Evolutionary conservation across 139 green algal genomes (phyloP), one percentile per base, ranked within the genome.

Genomic region (Closterium sp.): DNA sequence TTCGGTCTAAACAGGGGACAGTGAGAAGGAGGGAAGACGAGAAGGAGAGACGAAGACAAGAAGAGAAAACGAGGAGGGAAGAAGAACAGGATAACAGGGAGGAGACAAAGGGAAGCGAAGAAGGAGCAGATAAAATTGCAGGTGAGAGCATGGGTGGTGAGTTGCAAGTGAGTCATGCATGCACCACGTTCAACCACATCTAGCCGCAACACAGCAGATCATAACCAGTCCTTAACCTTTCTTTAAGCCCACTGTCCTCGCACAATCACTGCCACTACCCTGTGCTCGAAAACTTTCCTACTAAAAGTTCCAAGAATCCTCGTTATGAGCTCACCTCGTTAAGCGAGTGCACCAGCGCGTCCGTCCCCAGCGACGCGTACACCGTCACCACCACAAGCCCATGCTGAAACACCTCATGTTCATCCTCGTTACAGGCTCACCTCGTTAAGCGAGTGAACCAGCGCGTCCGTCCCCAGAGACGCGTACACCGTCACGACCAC

Each of bases 321-420:
- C 45, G 45, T 70, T 70, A 70, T 19, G 10, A 9, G 4, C 84
- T 31, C 34, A 94, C 91, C 92, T 94, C 92, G 85, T 94, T 94
- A 10, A 94, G 34, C 17, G 91, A 92, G 85, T 94, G 92, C 24
- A 94, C 45, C 7, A 94, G 91, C 17, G 91, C 92, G 29, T 94
- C 92, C 31, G 95, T 93, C 11, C 92, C 92, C 29, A 94, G 92
- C 31, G 92, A 95, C n/a, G 92, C 92, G 92, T 94, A 94, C 21
- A 94, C 92, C 30, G 92, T 94, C 29, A 94, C 92, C 31, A 94
- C 92, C 27, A 70, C 42, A 2, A 93, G 24, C 28, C 4, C 90
- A 7, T 92, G 88, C 19, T 90, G 91, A 88, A 89, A 89, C 89
- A 62, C 50, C 32, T 42, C 92, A 2, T 17, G 10, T 4, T 70